Base-by-base conservation (phyloP, 1,284 basidiomycete species). In the Moesziomyces globuligerus region DNA sequence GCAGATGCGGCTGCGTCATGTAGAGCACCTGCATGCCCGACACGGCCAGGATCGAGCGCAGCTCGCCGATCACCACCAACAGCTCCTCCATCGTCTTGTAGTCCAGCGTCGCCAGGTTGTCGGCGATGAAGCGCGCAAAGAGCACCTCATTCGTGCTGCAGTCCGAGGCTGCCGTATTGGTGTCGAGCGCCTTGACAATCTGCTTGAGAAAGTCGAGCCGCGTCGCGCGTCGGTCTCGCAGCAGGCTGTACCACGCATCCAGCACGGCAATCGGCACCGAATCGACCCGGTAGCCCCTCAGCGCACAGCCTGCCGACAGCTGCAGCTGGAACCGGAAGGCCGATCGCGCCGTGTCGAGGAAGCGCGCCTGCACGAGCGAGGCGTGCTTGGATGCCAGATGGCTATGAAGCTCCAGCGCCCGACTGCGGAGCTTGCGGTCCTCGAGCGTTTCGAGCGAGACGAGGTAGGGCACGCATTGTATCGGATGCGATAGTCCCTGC, bases 11-110 rank as follows among this genome's bases (percentile, higher is more conserved):
- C 38, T 69, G 68, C 6, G 49, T 58, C 50, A 74, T 50, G 40
- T 82, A 78, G 7, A 83, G 69, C 11, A 95, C 83, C 72, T 94
- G 92, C 85, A 90, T 89, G 21, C 93, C 94, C 3, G 89, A 88
- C 0, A 91, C 91, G 0, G 93, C 94, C 36, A 98, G 85, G 10
- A 92, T 87, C 11, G 87, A 86, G 4, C 91, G 94, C 44, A 97
- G 86, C 50, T 88, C 87, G 69, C 90, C 90, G 75, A 97, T 87
- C 18, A 98, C 89, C 0, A 90, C 88, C 56, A 98, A 85, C 4
- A 91, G 89, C 84, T 98, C 96, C 81, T 99, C 96, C 77, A 91
- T 89, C 1, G 91, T 91, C 84, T 94, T 96, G 85, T 94, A 98
- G 45, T 97, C 93, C 57, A 99, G 88, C 1, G 89, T 86, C 0